phyloP scores from a whole-genome alignment of 768 basidiomycete species.

The Gautieria morchelliformis region DNA sequence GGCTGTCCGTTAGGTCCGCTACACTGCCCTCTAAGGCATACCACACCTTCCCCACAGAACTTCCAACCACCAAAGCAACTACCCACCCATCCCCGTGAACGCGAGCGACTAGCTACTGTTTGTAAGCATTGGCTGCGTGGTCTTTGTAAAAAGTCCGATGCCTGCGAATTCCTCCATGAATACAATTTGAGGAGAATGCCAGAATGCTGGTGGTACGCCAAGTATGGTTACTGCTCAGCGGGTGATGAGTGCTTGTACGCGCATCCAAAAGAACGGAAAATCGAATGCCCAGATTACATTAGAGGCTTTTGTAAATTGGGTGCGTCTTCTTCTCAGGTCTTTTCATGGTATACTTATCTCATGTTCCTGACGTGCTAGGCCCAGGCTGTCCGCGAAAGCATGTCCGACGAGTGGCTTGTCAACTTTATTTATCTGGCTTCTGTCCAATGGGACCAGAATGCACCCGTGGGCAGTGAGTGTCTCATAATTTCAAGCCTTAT shows the following conservation, averaged over 20 bases:
- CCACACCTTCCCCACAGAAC: conserved; percentile 76
- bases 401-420: conserved; percentile 83
- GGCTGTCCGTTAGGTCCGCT: conserved; percentile 90
- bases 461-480: conserved; percentile 76
- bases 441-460: conserved; percentile 89
- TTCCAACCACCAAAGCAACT: conserved; percentile 81
- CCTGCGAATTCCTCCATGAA: conserved; percentile 98
- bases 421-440: conserved; percentile 84
- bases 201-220: conserved; percentile 98
- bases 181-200: conserved; percentile 98
- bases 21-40: conserved; percentile 88
- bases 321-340: conserved; percentile 25
- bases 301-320: conserved; percentile 93
- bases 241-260: conserved; percentile 97
- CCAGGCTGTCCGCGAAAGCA: conserved; percentile 88
- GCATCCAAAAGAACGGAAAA: conserved; percentile 82
- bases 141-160: conserved; percentile 95
- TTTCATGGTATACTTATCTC: conserved; percentile 3
- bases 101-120: conserved; percentile 81
- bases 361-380: conserved; percentile 35
- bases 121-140: conserved; percentile 99
- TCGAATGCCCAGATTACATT: conserved; percentile 93
- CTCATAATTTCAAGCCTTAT: neutral
- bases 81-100: conserved; percentile 74
- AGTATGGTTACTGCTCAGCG: conserved; percentile 94